Conservation (phyloP, 2,329 filamentous ascomycete species). For the Gaeumannomyces tritici region DNA sequence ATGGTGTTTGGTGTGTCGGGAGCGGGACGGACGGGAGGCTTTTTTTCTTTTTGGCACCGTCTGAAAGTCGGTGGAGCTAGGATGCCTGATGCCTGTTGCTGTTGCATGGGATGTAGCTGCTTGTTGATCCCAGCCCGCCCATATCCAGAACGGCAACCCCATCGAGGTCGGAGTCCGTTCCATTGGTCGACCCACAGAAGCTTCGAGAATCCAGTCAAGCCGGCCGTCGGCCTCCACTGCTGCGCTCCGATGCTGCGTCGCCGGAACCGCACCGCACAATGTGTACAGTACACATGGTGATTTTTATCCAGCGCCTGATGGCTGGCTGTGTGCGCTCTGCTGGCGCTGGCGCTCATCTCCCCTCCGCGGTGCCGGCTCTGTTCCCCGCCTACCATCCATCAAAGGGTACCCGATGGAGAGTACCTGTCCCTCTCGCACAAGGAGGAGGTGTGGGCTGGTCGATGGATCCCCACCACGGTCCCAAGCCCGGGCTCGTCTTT, state of each 20-base stretch:
- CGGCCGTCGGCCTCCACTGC: too few relatives aligned
- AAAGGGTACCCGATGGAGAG: too few relatives aligned
- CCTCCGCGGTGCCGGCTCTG: neutral
- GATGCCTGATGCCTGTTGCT: neutral
- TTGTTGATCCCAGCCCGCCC: neutral
- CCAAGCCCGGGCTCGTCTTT: neutral
- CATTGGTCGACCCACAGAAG: slow-evolving; percentile 26
- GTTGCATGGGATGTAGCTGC: neutral
- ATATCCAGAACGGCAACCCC: neutral
- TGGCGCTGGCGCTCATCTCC: neutral
- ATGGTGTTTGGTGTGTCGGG: neutral
- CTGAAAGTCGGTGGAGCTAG: neutral
- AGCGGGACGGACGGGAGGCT: neutral
- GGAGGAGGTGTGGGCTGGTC: neutral
- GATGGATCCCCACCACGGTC: neutral
- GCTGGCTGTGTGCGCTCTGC: neutral
- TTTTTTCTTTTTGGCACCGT: neutral
- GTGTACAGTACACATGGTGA: too few relatives aligned
- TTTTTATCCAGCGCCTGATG: neutral
- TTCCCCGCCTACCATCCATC: neutral
- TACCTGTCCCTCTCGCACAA: neutral
- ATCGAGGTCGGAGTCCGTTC: neutral
- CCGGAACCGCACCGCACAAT: too few relatives aligned
- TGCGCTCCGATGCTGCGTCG: too few relatives aligned
- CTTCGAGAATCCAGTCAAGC: slow-evolving; percentile 27